phyloP scores from a whole-genome alignment of 1,284 basidiomycete genomes.

The Apiotrichum akiyoshidainum region DNA sequence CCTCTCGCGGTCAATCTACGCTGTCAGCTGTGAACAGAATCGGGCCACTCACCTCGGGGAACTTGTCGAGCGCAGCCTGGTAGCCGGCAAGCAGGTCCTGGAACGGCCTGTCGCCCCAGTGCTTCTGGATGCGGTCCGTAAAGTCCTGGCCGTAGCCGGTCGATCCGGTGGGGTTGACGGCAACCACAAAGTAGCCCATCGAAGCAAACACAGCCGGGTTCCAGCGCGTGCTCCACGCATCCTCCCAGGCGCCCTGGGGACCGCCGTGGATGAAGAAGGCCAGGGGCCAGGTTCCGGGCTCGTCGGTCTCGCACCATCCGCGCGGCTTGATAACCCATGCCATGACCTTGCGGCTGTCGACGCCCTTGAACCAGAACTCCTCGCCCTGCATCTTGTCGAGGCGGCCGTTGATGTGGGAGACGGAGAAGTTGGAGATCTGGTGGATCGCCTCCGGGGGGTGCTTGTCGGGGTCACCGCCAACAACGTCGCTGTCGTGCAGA shows the following conservation, averaged over 20 bases:
- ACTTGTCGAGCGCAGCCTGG: slow-evolving; percentile 64
- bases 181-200: slow-evolving; percentile 69
- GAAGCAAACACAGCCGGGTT: slow-evolving; percentile 64
- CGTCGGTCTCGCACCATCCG: slow-evolving; percentile 62
- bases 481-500: slow-evolving; percentile 33
- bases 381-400: slow-evolving; percentile 65
- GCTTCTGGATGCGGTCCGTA: slow-evolving; percentile 60
- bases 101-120: slow-evolving; percentile 61
- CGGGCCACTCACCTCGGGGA: slow-evolving; percentile 61
- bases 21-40: background rate
- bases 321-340: slow-evolving; percentile 77
- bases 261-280: slow-evolving; percentile 47
- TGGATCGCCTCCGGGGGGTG: slow-evolving; percentile 58
- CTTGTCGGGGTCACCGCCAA: slow-evolving; percentile 40
- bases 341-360: slow-evolving; percentile 65
- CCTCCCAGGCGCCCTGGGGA: slow-evolving; percentile 68
- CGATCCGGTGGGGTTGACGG: slow-evolving; percentile 84
- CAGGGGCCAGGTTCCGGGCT: slow-evolving; percentile 64
- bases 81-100: slow-evolving; percentile 73
- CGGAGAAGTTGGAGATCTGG: slow-evolving; percentile 56
- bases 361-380: slow-evolving; percentile 82
- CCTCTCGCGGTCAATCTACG: slow-evolving; percentile 71
- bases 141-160: slow-evolving; percentile 86
- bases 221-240: slow-evolving; percentile 81
- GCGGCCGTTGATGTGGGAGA: slow-evolving; percentile 45